These are phyloP conservation scores for Pulveroboletus sp. DNA, from an alignment of 768 basidiomycete genomes.

Conservation along the genomic window DNA sequence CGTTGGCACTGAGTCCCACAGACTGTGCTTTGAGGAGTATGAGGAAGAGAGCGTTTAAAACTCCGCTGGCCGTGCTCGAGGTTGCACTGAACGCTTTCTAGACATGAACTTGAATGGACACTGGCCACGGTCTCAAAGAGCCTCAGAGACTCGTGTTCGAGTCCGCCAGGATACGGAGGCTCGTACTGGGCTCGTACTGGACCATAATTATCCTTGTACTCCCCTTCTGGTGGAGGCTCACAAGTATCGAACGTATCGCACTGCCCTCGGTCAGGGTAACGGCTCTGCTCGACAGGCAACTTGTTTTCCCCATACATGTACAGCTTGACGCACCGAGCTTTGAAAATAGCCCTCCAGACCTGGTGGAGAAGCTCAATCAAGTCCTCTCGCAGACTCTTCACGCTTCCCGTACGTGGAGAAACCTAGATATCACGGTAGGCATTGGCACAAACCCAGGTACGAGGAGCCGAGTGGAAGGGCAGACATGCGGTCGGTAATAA, in stretches of 20 bases:
- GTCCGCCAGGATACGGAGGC: constrained; percentile 45
- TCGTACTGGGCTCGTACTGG: constrained; percentile 78
- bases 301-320: constrained; percentile 44
- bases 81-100: constrained; percentile 8
- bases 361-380: constrained; percentile 30
- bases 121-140: constrained; percentile 33
- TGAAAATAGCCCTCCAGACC: not conserved
- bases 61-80: constrained; percentile 26
- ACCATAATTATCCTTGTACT: constrained; percentile 68
- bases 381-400: constrained; percentile 15
- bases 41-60: constrained; percentile 30
- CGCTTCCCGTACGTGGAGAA: constrained; percentile 38
- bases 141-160: constrained; percentile 56
- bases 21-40: constrained; percentile 12
- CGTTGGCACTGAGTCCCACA: constrained; percentile 5
- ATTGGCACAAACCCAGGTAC: constrained; percentile 32
- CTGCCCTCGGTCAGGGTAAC: constrained; percentile 63
- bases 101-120: constrained; percentile 23
- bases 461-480: constrained; percentile 13
- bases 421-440: constrained; percentile 38
- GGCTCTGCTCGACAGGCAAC: constrained; percentile 44
- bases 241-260: constrained; percentile 80
- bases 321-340: constrained; percentile 34
- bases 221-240: constrained; percentile 93
- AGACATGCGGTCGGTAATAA: constrained; percentile 6